Percentiles rank a stretch among this genome's conserved stretches.
These are phyloP conservation scores for Sporisorium sorghi DNA, from an alignment of 1,284 basidiomycete species.

Conservation along the genomic window DNA sequence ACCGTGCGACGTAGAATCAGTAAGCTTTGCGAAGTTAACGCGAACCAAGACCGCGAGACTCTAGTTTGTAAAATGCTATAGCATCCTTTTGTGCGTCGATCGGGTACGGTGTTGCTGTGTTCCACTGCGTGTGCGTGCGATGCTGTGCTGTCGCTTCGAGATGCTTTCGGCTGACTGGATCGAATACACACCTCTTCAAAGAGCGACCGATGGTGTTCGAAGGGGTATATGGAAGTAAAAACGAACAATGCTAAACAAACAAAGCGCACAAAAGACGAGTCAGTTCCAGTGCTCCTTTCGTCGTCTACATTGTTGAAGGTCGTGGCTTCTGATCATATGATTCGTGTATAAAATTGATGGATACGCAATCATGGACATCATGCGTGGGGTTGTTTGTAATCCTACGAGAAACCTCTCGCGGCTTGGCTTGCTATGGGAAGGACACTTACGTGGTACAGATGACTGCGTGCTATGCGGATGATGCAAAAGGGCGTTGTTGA, in stretches of 20 bases:
- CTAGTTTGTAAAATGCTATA: conserved; percentile 63
- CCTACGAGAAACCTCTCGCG: conserved; percentile 14
- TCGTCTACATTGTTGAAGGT: not conserved
- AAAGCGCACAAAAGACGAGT: conserved; percentile 5
- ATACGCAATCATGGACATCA: conserved; percentile 52
- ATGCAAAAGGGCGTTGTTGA: not conserved
- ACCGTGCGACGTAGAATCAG: conserved; percentile 42
- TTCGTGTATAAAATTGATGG: conserved; percentile 54
- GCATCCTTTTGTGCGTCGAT: conserved; percentile 45
- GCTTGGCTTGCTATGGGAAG: not conserved
- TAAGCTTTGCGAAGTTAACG: conserved; percentile 58
- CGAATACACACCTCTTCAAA: conserved; percentile 6
- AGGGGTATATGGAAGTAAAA: not conserved
- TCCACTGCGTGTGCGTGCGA: conserved; percentile 5
- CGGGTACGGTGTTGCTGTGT: conserved; percentile 3
- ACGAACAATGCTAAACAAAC: not conserved
- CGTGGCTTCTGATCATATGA: conserved; percentile 41
- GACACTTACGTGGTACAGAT: conserved; percentile 27
- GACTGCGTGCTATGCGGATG: not conserved
- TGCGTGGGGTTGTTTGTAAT: conserved; percentile 46
- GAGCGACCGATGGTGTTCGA: not conserved
- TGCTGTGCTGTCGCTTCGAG: not conserved
- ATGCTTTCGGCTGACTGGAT: not conserved
- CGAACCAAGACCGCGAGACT: conserved; percentile 67
- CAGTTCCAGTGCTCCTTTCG: not conserved